These are phyloP conservation scores for Aspergillus melleus DNA, from an alignment of 2,329 filamentous ascomycete species.

Conservation along the genomic window DNA sequence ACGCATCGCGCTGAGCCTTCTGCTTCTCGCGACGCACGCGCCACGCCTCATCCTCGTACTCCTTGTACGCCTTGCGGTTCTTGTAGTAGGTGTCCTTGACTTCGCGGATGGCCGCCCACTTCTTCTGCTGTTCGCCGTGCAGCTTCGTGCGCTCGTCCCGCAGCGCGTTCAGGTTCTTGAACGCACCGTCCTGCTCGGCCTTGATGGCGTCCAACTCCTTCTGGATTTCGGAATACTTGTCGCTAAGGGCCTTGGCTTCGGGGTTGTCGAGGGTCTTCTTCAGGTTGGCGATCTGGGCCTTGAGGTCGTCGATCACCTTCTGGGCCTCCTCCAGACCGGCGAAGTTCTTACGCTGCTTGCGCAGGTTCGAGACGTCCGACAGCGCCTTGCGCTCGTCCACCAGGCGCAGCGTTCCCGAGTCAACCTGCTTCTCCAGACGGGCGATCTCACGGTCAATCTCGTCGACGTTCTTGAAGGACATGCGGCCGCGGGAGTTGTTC, in stretches of 20 bases:
- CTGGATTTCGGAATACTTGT: slow-evolving; percentile 82
- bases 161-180: slow-evolving; percentile 81
- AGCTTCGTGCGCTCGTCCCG: slow-evolving; percentile 83
- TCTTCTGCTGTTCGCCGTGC: slow-evolving; percentile 82
- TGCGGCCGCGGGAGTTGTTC: slow-evolving; percentile 77
- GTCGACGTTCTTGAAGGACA: slow-evolving; percentile 82
- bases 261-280: slow-evolving; percentile 89
- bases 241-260: slow-evolving; percentile 81
- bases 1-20: slow-evolving; percentile 70
- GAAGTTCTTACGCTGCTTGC: slow-evolving; percentile 91
- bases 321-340: slow-evolving; percentile 78
- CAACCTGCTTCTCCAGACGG: slow-evolving; percentile 78
- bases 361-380: slow-evolving; percentile 75
- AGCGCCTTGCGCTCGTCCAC: slow-evolving; percentile 97
- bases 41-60: slow-evolving; percentile 81
- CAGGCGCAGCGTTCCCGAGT: slow-evolving; percentile 86
- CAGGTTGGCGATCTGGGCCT: slow-evolving; percentile 82
- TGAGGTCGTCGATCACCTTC: slow-evolving; percentile 85
- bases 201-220: slow-evolving; percentile 87
- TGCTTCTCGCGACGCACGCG: slow-evolving; percentile 74
- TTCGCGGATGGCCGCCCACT: slow-evolving; percentile 77
- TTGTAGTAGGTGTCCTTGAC: slow-evolving; percentile 87
- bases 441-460: slow-evolving; percentile 84
- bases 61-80: slow-evolving; percentile 75
- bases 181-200: slow-evolving; percentile 85